Conservation (phyloP, 164 flowering plant species). For the Amborella trichopoda region DNA sequence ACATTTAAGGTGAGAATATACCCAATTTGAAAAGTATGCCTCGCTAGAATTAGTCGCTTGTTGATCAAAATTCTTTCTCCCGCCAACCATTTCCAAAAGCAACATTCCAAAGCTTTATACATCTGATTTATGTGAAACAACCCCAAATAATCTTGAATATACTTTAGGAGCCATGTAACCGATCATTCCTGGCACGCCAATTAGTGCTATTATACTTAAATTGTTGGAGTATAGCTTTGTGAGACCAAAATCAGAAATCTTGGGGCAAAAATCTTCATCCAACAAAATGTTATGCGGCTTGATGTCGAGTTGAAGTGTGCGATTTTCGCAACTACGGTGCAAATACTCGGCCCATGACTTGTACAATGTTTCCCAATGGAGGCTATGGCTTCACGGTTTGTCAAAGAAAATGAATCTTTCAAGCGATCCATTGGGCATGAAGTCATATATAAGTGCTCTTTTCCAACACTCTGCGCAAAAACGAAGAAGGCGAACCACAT, state of each 20-base stretch:
- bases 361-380: constrained; percentile 6
- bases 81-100: constrained; percentile 12
- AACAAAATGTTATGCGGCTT: constrained; percentile 18
- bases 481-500: constrained; percentile 10
- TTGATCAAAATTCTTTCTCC: not conserved
- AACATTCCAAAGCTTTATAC: constrained; percentile 17
- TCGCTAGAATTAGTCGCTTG: not conserved
- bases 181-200: constrained; percentile 9
- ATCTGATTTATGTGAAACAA: constrained; percentile 9
- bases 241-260: constrained; percentile 20
- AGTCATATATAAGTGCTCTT: constrained; percentile 32
- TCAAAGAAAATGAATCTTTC: constrained; percentile 24
- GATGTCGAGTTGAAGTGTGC: constrained; percentile 16
- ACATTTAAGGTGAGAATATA: constrained; percentile 8
- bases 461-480: constrained; percentile 22
- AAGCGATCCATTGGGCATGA: constrained; percentile 31
- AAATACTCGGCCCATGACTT: constrained; percentile 12
- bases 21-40: constrained; percentile 6
- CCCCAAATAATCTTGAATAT: constrained; percentile 8
- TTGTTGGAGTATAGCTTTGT: constrained; percentile 8
- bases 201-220: constrained; percentile 2
- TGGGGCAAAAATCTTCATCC: constrained; percentile 11
- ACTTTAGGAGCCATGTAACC: constrained; percentile 16
- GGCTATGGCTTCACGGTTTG: not conserved
- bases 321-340: constrained; percentile 9